These are phyloP conservation scores for Ammopiptanthus mongolicus DNA, from an alignment of 306 rosid genomes.

Conservation along the genomic window DNA sequence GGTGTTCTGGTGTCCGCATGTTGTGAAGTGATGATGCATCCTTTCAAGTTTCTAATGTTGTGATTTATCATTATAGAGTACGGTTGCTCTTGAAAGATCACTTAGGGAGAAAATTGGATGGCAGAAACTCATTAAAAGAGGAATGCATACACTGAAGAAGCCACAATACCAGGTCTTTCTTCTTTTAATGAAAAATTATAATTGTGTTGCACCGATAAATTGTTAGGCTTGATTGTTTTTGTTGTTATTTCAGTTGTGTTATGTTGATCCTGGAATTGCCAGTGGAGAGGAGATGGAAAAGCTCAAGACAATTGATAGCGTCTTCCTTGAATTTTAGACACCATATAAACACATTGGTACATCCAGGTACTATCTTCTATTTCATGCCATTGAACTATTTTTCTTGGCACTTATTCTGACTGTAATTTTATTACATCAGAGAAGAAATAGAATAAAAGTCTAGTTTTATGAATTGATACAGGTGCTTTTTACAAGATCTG, in stretches of 20 bases:
- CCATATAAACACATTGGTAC: conserved; percentile 7
- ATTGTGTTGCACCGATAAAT: neutral
- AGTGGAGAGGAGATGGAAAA: conserved; percentile 48
- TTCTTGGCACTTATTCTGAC: conserved; percentile 13
- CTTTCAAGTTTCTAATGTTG: conserved; percentile 14
- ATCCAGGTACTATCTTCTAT: conserved; percentile 10
- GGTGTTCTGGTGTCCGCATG: conserved; percentile 10
- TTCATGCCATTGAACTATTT: neutral
- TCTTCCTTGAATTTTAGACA: conserved; percentile 56
- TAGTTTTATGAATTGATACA: neutral
- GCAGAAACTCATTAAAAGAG: conserved; percentile 70
- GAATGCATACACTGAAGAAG: conserved; percentile 64
- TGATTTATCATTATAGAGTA: conserved; percentile 46
- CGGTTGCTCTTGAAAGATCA: conserved; percentile 49
- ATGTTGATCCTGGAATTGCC: conserved; percentile 72
- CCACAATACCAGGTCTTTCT: conserved; percentile 69
- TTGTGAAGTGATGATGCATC: neutral
- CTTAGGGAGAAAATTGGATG: conserved; percentile 56
- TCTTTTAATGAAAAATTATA: neutral
- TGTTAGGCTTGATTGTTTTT: conserved; percentile 17
- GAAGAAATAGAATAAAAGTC: conserved; percentile 2
- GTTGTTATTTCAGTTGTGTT: conserved; percentile 61
- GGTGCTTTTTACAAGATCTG: neutral
- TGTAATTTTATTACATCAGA: conserved; percentile 5
- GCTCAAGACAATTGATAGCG: conserved; percentile 63